Evolutionary conservation across 2,329 filamentous ascomycete species (phyloP), one percentile per base, ranked within the genome.

Genomic region (Emmonsiellopsis sp.): DNA sequence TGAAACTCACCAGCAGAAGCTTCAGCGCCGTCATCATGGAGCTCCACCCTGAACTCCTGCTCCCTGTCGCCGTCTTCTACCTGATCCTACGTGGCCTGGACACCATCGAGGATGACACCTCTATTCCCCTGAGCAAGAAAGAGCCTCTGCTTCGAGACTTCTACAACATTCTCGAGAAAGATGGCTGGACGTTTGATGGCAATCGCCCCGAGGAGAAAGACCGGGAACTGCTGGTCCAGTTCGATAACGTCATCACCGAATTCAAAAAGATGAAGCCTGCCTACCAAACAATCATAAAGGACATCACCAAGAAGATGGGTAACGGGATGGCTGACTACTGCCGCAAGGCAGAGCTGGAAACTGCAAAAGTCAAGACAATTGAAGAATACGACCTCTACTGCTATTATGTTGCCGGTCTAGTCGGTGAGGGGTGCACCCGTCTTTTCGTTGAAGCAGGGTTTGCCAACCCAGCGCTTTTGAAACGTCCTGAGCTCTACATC

Each of bases 81-180:
- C 82, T 98, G 31, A 82, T 89, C 51, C 79, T 98, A 52, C 88
- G 93, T 57, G 93, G 89, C 46, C 81, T 98, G 50, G 93, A 98
- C 71, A 98, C 93, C n/a, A 88, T 98, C 56, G 93, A 98, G 73
- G 93, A 98, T 77, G 93, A 98, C 72, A 97, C 96, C 84, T 95
- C 90, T 5, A 85, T 98, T 56, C 77, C 86, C 2, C 74, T 92
- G 40, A 79, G 81, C 59, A 84, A 80, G 65, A 98, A 98, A 75
- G 87, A 94, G 66, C 89, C 90, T 1, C 73, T 96, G 54, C 77
- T 98, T 57, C 83, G 92, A 57, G 78, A 86, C 46, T 98, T 98
- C 71, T 77, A 94, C 67, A 74, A 86, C 53, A 79, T 85, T 59
- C 79, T 97, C 65, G 85, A 89, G 61, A 72, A 85, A 59, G 88